These are phyloP conservation scores for Psilocybe subaeruginosa DNA, from an alignment of 768 basidiomycete species.

Conservation along the genomic window DNA sequence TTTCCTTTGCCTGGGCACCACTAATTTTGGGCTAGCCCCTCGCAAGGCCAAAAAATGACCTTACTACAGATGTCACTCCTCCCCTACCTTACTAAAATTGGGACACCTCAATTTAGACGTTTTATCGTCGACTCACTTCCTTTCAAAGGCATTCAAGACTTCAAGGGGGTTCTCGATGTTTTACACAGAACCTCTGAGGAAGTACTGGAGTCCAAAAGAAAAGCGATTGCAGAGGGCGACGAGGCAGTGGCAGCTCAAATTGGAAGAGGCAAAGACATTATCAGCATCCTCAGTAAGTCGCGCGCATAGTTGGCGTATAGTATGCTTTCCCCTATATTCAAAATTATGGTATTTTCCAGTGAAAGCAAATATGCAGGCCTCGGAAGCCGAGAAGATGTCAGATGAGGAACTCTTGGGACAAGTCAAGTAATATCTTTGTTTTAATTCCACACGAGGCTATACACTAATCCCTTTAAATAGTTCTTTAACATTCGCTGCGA, in stretches of 20 bases:
- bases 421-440: constrained; percentile 20
- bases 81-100: constrained; percentile 22
- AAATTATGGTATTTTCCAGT: constrained; percentile 23
- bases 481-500: constrained; percentile 38
- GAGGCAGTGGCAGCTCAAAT: constrained; percentile 34
- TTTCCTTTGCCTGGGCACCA: neutral
- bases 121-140: constrained; percentile 37
- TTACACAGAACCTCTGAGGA: constrained; percentile 37
- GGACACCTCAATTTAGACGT: constrained; percentile 33
- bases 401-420: constrained; percentile 38
- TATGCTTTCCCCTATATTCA: neutral
- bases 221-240: constrained; percentile 35
- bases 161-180: constrained; percentile 35
- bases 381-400: constrained; percentile 33
- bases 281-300: constrained; percentile 46
- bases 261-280: constrained; percentile 47
- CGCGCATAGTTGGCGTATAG: neutral
- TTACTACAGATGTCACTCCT: constrained; percentile 14
- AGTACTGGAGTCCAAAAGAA: constrained; percentile 40
- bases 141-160: constrained; percentile 25
- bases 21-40: constrained; percentile 6
- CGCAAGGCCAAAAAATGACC: constrained; percentile 3
- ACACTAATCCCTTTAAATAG: constrained; percentile 9
- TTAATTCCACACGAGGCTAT: neutral
- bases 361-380: constrained; percentile 35